These are phyloP conservation scores for Murraya koenigii DNA, from an alignment of 345 rosid species.

Conservation along the genomic window DNA sequence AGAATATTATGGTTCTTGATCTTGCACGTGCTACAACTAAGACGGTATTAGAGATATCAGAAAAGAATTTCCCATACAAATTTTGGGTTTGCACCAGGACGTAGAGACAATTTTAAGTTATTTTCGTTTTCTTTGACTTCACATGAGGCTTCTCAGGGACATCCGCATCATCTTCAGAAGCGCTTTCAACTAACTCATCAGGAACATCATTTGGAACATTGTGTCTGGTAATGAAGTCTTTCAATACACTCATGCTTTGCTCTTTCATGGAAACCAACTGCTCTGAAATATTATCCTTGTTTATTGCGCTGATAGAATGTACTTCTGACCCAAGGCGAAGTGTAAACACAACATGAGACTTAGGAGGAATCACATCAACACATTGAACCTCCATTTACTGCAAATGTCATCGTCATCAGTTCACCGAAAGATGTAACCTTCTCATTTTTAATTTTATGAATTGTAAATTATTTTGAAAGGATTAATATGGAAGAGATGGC, in stretches of 20 bases:
- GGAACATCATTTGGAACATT: constrained; percentile 77
- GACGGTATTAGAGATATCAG: background rate
- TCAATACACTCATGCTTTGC: constrained; percentile 67
- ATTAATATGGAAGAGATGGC: background rate
- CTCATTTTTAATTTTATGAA: background rate
- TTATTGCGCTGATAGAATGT: constrained; percentile 40
- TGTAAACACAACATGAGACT: constrained; percentile 43
- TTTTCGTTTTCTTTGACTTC: constrained; percentile 66
- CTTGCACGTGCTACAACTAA: background rate
- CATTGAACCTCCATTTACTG: constrained; percentile 51
- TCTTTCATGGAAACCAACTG: constrained; percentile 76
- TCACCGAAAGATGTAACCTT: background rate
- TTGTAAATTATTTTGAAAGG: background rate
- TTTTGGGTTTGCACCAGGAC: background rate
- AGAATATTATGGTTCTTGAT: background rate
- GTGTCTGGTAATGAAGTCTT: constrained; percentile 81
- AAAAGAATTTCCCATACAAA: background rate
- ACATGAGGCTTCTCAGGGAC: constrained; percentile 36
- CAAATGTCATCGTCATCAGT: background rate
- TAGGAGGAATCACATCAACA: constrained; percentile 19
- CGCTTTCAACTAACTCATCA: constrained; percentile 53
- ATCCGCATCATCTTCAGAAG: constrained; percentile 50
- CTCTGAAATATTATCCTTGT: constrained; percentile 47
- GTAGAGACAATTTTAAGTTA: constrained; percentile 28
- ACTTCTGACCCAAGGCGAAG: constrained; percentile 65